phyloP scores from a whole-genome alignment of 805 yeast genomes.

The Lipomyces sp. region DNA sequence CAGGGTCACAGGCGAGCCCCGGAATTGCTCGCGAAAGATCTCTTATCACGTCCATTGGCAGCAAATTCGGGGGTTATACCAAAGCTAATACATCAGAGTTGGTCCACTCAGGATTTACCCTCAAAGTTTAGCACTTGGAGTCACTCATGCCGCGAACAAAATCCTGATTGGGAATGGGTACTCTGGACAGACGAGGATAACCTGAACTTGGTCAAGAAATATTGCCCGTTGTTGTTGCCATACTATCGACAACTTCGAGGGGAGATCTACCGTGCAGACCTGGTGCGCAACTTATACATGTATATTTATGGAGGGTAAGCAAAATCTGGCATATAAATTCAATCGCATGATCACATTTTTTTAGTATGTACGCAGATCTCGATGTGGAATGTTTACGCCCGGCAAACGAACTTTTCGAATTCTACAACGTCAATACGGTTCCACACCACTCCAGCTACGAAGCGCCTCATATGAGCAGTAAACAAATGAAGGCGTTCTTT shows the following conservation, averaged over 20 bases:
- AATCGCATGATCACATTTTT: no score
- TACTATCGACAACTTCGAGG: neutral
- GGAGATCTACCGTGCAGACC: neutral
- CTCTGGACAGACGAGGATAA: neutral
- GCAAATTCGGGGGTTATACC: neutral
- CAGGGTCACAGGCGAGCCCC: no score
- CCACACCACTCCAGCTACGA: neutral
- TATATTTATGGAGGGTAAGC: neutral
- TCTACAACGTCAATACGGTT: neutral
- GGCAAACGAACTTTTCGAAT: neutral
- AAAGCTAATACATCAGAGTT: neutral
- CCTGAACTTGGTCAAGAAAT: neutral
- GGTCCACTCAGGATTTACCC: neutral
- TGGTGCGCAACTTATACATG: neutral
- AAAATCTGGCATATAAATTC: no score
- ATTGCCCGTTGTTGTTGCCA: neutral
- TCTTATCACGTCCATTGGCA: no score
- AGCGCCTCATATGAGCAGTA: neutral
- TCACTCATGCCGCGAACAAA: neutral
- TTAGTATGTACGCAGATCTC: neutral
- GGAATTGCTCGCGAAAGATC: no score
- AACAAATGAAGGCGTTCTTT: neutral
- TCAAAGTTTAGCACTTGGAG: neutral
- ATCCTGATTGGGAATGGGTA: neutral
- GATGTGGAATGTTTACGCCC: neutral